A percentile compares a stretch with the other conserved stretches of the same genome.
Evolutionary conservation across 495 filamentous ascomycete species (phyloP).

Genomic region (Aspergillus avenaceus): DNA sequence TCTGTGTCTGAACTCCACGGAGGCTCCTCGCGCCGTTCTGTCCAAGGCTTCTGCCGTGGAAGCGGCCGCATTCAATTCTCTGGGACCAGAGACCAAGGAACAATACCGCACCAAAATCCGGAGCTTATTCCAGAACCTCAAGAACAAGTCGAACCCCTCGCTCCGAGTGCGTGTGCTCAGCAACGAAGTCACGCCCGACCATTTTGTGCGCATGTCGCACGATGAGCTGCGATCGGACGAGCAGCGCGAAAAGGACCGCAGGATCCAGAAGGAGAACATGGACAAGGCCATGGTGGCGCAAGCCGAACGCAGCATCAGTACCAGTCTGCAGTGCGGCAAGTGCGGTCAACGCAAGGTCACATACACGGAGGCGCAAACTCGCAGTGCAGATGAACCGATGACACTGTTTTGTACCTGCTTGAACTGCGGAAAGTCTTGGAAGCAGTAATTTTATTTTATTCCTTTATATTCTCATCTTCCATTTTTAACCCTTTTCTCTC

Average conservation of each 20-base stretch:
- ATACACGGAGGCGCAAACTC: slow-evolving; percentile 93
- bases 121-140: slow-evolving; percentile 87
- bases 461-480: not conserved
- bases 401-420: slow-evolving; percentile 46
- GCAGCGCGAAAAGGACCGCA: slow-evolving; percentile 60
- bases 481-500: slow-evolving; percentile 2
- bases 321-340: slow-evolving; percentile 79
- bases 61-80: slow-evolving; percentile 60
- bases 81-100: slow-evolving; percentile 61
- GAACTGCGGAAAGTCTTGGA: slow-evolving; percentile 50
- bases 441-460: slow-evolving; percentile 28
- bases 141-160: slow-evolving; percentile 78
- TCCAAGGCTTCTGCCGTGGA: slow-evolving; percentile 68
- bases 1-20: slow-evolving; percentile 40
- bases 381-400: slow-evolving; percentile 75
- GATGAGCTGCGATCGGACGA: slow-evolving; percentile 78
- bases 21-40: slow-evolving; percentile 53
- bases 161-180: slow-evolving; percentile 71
- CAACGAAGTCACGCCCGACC: slow-evolving; percentile 63
- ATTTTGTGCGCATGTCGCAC: slow-evolving; percentile 68
- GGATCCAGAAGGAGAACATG: slow-evolving; percentile 85
- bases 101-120: slow-evolving; percentile 83
- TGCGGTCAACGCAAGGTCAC: slow-evolving; percentile 89
- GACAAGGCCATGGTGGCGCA: slow-evolving; percentile 89
- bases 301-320: slow-evolving; percentile 81